These are phyloP conservation scores for Monilinia vaccinii-corymbosi DNA, from an alignment of 2,329 filamentous ascomycete species.

Conservation along the genomic window DNA sequence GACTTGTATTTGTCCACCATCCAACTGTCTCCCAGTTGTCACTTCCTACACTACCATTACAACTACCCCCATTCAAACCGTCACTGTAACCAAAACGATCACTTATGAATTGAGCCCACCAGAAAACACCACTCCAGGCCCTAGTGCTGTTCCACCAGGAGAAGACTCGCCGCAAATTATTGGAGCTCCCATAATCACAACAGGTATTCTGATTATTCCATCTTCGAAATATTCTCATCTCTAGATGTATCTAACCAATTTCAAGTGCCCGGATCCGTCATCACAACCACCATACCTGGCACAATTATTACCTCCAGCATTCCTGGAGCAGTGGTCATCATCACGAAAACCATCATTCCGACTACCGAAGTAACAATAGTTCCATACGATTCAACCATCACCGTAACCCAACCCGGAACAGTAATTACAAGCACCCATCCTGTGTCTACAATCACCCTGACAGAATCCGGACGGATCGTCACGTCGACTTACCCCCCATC, in stretches of 20 bases:
- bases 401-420: not conserved
- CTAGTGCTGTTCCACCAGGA: not conserved
- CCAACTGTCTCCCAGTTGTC: not conserved
- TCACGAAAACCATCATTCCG: not conserved
- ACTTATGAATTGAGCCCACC: not conserved
- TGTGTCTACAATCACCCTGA: not conserved
- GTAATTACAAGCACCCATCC: not conserved
- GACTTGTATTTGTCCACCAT: not conserved
- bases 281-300: not conserved
- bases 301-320: not conserved
- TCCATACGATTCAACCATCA: conserved; percentile 1
- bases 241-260: not conserved
- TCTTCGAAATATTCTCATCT: not conserved
- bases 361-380: not conserved
- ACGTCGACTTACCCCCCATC: not conserved
- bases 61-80: not conserved
- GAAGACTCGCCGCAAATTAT: not conserved
- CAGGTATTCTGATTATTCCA: not conserved
- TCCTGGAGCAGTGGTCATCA: not conserved
- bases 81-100: conserved; percentile 2
- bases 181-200: not conserved
- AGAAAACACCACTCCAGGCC: not conserved
- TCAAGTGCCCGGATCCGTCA: not conserved
- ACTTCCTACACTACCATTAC: conserved; percentile 7
- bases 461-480: not conserved